phyloP scores from a whole-genome alignment of 768 basidiomycete genomes.

The Trametes cingulata region DNA sequence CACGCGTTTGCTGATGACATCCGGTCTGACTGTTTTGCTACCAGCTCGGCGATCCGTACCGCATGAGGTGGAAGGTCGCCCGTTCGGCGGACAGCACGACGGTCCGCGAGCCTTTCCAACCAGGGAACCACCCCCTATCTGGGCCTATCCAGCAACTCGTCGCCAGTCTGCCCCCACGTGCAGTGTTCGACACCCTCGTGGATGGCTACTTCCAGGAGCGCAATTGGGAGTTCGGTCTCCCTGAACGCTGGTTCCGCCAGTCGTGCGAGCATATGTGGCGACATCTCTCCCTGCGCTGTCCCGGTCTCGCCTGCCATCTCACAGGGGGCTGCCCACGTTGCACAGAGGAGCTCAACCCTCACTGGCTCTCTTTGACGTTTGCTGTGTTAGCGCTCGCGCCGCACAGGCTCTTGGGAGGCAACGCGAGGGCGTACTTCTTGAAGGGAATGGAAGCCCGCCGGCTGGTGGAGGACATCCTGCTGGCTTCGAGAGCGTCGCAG shows the following conservation, averaged over 20 bases:
- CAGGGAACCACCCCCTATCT: conserved; percentile 35
- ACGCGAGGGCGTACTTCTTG: conserved; percentile 37
- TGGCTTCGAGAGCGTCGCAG: conserved; percentile 23
- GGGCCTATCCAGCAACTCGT: conserved; percentile 37
- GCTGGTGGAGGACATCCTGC: conserved; percentile 44
- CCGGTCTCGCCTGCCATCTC: conserved; percentile 25
- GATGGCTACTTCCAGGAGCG: conserved; percentile 43
- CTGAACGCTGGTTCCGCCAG: conserved; percentile 49
- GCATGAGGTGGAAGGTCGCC: conserved; percentile 41
- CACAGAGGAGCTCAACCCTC: conserved; percentile 44
- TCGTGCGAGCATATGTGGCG: conserved; percentile 49
- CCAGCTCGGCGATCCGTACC: conserved; percentile 39
- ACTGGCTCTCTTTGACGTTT: conserved; percentile 54
- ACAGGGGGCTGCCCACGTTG: conserved; percentile 27
- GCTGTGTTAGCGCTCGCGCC: conserved; percentile 48
- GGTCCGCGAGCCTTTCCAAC: conserved; percentile 3
- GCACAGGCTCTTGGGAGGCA: conserved; percentile 15
- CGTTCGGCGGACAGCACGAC: conserved; percentile 33
- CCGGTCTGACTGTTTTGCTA: conserved; percentile 15
- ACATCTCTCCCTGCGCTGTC: conserved; percentile 34
- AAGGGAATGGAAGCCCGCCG: conserved; percentile 47
- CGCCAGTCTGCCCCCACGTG: conserved; percentile 26
- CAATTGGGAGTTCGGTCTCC: conserved; percentile 55
- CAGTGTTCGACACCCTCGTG: conserved; percentile 20
- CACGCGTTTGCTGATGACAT: neutral